Evolutionary conservation across 116 monocot species (phyloP).

Genomic region (Phalaenopsis hybrid): DNA sequence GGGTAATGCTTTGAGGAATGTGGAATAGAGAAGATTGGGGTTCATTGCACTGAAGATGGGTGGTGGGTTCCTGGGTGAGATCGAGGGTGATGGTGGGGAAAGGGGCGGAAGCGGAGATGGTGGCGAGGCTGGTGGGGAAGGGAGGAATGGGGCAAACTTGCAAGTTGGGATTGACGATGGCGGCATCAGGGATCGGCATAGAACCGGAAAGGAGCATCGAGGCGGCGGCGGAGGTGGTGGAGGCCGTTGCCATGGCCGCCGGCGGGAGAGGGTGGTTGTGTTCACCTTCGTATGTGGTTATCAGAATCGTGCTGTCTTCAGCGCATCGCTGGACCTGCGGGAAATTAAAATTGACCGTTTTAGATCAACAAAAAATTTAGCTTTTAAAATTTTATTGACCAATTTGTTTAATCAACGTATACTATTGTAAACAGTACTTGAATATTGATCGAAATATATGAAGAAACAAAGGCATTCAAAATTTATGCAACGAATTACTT

Average conservation of each 20-base stretch:
- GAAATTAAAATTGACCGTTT: too few relatives aligned
- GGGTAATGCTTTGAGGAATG: background rate
- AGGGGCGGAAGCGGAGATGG: conserved; percentile 53
- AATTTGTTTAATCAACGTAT: background rate
- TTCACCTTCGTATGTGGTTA: conserved; percentile 54
- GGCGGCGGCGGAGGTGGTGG: conserved; percentile 53
- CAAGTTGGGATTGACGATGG: conserved; percentile 29
- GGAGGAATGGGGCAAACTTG: conserved; percentile 24
- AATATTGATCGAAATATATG: background rate
- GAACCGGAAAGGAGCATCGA: conserved; percentile 55
- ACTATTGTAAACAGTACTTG: too few relatives aligned
- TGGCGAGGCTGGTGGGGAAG: conserved; percentile 41
- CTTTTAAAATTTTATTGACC: too few relatives aligned
- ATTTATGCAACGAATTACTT: background rate
- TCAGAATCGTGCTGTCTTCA: conserved; percentile 35
- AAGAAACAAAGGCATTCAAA: background rate
- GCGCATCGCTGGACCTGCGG: conserved; percentile 55
- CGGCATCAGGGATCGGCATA: conserved; percentile 25
- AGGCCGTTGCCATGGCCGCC: conserved; percentile 53
- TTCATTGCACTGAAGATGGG: too few relatives aligned
- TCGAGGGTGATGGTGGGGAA: conserved; percentile 59
- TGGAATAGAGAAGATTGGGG: background rate
- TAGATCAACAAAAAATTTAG: too few relatives aligned
- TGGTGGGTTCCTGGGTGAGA: conserved; percentile 30
- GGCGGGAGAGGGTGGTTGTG: conserved; percentile 64